A percentile compares a stretch with the other conserved stretches of the same genome.
These are phyloP conservation scores for Nissolia schottii DNA, from an alignment of 306 rosid genomes.

Conservation along the genomic window DNA sequence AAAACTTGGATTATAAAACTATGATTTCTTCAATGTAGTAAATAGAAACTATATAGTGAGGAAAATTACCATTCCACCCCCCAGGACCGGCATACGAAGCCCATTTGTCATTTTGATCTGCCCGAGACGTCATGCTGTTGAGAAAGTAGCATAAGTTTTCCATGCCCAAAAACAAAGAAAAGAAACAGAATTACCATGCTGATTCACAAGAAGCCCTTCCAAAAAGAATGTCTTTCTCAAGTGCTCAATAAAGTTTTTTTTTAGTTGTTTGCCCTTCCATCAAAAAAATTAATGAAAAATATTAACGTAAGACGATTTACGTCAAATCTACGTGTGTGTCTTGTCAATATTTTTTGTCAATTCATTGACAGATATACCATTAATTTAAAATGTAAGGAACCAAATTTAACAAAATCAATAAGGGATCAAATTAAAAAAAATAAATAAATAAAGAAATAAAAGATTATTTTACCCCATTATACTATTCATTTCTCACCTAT, in stretches of 20 bases:
- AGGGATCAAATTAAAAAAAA: constrained; percentile 3
- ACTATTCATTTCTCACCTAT: constrained; percentile 33
- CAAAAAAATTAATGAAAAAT: too few relatives aligned
- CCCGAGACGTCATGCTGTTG: constrained; percentile 51
- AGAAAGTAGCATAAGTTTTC: not conserved
- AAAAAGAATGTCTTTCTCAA: not conserved
- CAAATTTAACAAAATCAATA: too few relatives aligned
- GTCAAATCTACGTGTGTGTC: too few relatives aligned
- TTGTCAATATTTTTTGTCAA: too few relatives aligned
- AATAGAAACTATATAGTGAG: not conserved
- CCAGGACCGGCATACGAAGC: constrained; percentile 80
- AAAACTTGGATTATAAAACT: not conserved
- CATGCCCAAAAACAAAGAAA: constrained; percentile 3
- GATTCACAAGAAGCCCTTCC: not conserved
- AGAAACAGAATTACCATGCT: not conserved
- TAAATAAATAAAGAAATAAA: not conserved
- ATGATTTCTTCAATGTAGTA: not conserved
- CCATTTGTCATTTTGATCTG: constrained; percentile 71
- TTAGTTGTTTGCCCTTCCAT: too few relatives aligned
- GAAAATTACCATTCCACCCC: constrained; percentile 71
- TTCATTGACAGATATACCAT: too few relatives aligned
- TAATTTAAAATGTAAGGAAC: too few relatives aligned
- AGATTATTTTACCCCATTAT: too few relatives aligned
- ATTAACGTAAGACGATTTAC: too few relatives aligned
- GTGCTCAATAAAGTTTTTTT: not conserved